These are phyloP conservation scores for Colletotrichum karsti DNA, from an alignment of 2,329 filamentous ascomycete genomes.

Conservation along the genomic window DNA sequence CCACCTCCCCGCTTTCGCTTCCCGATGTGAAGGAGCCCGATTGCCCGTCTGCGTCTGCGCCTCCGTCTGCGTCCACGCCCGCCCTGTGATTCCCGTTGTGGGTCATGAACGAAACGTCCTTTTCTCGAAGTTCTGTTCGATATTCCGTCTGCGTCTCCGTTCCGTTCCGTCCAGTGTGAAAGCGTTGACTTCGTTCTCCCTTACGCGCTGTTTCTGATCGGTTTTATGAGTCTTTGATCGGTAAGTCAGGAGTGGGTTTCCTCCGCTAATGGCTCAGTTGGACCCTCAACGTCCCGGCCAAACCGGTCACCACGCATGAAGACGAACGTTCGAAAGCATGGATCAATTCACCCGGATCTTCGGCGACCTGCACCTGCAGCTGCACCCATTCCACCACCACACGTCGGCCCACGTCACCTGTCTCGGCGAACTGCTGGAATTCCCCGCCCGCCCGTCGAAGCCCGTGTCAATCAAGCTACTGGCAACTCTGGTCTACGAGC, in stretches of 20 bases:
- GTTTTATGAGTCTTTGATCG: neutral
- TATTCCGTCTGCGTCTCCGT: neutral
- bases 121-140: neutral
- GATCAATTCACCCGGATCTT: neutral
- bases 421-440: neutral
- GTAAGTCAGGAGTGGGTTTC: neutral
- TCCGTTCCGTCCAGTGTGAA: neutral
- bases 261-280: conserved; percentile 17
- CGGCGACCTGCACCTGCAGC: neutral
- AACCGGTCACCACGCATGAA: neutral
- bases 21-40: neutral
- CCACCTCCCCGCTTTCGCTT: conserved; percentile 1
- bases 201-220: neutral
- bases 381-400: neutral
- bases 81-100: neutral
- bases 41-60: neutral
- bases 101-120: neutral
- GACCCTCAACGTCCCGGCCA: conserved; percentile 8
- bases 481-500: neutral
- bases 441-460: neutral
- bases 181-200: neutral
- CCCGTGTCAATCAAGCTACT: neutral
- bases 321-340: neutral
- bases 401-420: neutral
- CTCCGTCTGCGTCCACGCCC: neutral